Conservation (phyloP, 129 eudicot genomes). For the Lactuca saligna region DNA sequence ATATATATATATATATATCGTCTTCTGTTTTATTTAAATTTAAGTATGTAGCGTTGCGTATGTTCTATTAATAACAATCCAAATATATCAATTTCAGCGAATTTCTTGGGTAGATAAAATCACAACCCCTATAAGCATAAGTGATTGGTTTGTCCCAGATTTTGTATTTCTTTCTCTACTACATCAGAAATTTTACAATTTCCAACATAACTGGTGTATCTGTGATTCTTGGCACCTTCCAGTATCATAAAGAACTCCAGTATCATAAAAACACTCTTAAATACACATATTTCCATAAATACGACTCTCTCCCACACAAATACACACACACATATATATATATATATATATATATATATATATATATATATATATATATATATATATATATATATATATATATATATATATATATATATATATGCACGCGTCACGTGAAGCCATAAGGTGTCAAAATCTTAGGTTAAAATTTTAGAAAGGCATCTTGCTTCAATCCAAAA, state of each 20-base stretch:
- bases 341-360: too few species aligned
- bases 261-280: too few species aligned
- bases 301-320: too few species aligned
- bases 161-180: conserved; percentile 7
- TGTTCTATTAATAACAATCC: conserved; percentile 21
- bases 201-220: conserved; percentile 36
- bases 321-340: too few species aligned
- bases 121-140: conserved; percentile 26
- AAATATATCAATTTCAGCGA: conserved; percentile 32
- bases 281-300: too few species aligned
- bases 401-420: too few species aligned
- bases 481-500: conserved; percentile 13
- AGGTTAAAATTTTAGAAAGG: conserved; percentile 3
- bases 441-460: conserved; percentile 25
- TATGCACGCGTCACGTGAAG: conserved; percentile 9
- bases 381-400: too few species aligned
- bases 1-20: background rate
- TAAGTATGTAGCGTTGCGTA: background rate
- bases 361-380: too few species aligned
- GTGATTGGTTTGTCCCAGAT: conserved; percentile 33
- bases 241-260: background rate
- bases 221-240: conserved; percentile 31
- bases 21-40: conserved; percentile 1
- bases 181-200: conserved; percentile 32
- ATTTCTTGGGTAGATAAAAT: conserved; percentile 35